These are phyloP conservation scores for Fagopyrum homotropicum DNA, from an alignment of 148 eudicot species.

Conservation along the genomic window DNA sequence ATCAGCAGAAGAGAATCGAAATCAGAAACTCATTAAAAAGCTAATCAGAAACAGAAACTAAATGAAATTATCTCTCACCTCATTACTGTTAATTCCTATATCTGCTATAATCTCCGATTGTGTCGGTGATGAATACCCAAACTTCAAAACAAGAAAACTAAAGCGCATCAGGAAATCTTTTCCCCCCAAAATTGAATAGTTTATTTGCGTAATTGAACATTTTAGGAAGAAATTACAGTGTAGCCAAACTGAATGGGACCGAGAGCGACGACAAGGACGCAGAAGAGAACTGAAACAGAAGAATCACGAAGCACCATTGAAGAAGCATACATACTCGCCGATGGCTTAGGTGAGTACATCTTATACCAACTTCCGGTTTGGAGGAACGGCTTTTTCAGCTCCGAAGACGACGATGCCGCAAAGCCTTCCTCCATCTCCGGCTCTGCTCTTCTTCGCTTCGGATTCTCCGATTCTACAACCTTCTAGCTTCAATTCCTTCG, in stretches of 20 bases:
- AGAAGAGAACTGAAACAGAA: conserved; percentile 57
- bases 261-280: conserved; percentile 66
- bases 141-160: conserved; percentile 29
- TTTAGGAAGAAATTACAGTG: conserved; percentile 33
- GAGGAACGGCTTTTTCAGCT: conserved; percentile 57
- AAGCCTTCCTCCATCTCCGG: conserved; percentile 9
- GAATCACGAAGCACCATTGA: conserved; percentile 47
- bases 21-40: background rate
- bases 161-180: background rate
- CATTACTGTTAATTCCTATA: conserved; percentile 54
- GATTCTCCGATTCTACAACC: background rate
- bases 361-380: conserved; percentile 90
- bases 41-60: background rate
- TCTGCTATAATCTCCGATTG: conserved; percentile 60
- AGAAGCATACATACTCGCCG: conserved; percentile 50
- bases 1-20: background rate
- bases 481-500: background rate
- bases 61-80: conserved; percentile 29
- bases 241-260: conserved; percentile 88
- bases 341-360: conserved; percentile 41
- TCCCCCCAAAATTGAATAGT: background rate
- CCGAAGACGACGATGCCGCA: conserved; percentile 26
- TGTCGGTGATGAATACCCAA: conserved; percentile 86
- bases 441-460: conserved; percentile 5
- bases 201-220: background rate